Percentiles rank a stretch among this genome's conserved stretches.
Conservation (phyloP, 225 moss, liverwort and hornwort species). For the Takakia lepidozioides region DNA sequence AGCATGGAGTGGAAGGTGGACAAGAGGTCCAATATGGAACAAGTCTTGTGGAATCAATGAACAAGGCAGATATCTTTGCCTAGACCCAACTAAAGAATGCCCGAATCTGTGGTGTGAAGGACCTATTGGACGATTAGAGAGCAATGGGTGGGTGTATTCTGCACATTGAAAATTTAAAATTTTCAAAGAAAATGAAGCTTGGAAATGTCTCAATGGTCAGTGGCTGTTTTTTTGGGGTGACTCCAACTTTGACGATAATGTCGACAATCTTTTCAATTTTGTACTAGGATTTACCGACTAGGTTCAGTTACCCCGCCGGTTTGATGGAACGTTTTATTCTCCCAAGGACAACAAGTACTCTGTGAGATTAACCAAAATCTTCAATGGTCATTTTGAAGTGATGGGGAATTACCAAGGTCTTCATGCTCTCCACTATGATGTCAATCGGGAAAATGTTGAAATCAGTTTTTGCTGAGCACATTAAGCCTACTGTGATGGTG, state of each 20-base stretch:
- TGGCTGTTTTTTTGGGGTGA: conserved; percentile 65
- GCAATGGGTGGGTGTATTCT: too few species aligned
- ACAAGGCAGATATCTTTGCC: conserved; percentile 40
- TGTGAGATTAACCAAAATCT: conserved; percentile 41
- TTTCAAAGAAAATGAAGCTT: conserved; percentile 29
- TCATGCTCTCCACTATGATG: conserved; percentile 15
- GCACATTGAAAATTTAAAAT: conserved; percentile 57
- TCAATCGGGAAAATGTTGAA: conserved; percentile 19
- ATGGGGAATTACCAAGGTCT: conserved; percentile 29
- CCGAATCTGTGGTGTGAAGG: conserved; percentile 43
- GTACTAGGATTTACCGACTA: conserved; percentile 22
- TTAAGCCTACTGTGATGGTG: conserved; percentile 44
- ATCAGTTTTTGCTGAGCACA: conserved; percentile 26
- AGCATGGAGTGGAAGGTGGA: conserved; percentile 62
- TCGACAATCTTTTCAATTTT: conserved; percentile 40
- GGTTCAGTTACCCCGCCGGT: conserved; percentile 33
- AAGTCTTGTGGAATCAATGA: conserved; percentile 36
- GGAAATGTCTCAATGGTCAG: conserved; percentile 33
- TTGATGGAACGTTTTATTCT: conserved; percentile 30
- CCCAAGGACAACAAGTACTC: conserved; percentile 11
- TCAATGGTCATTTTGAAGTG: conserved; percentile 47
- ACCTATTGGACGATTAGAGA: conserved; percentile 33
- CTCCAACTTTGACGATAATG: conserved; percentile 52
- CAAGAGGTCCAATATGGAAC: conserved; percentile 32
- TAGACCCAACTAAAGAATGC: conserved; percentile 24